A percentile compares a stretch with the other conserved stretches of the same genome.
phyloP scores from a whole-genome alignment of 805 yeast species.

The Ogataea methanolica region DNA sequence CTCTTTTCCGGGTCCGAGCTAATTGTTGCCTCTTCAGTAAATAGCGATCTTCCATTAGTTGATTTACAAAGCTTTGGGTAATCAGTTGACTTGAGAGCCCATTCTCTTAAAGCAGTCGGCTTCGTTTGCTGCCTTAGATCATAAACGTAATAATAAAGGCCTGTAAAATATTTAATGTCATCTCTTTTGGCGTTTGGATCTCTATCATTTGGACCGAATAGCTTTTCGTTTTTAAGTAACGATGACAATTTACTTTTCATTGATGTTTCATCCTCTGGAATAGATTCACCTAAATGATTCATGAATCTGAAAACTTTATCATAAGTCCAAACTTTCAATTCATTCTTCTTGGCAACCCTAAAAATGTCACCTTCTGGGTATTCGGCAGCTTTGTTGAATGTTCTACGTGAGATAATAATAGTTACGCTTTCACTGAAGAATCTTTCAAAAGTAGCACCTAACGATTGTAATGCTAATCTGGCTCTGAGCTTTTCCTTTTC shows the following conservation, averaged over 20 bases:
- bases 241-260: conserved; percentile 41
- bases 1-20: conserved; percentile 20
- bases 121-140: conserved; percentile 74
- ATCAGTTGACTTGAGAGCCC: conserved; percentile 46
- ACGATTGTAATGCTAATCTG: conserved; percentile 30
- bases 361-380: conserved; percentile 61
- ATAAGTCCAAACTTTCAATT: conserved; percentile 81
- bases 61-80: conserved; percentile 59
- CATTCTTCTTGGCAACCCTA: conserved; percentile 52
- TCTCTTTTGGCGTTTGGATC: conserved; percentile 83
- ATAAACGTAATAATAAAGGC: conserved; percentile 70
- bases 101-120: conserved; percentile 80
- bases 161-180: conserved; percentile 76
- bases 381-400: conserved; percentile 34
- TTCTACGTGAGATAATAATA: conserved; percentile 70
- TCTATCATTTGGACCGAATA: conserved; percentile 82
- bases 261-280: conserved; percentile 22
- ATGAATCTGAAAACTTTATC: conserved; percentile 82
- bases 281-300: conserved; percentile 50
- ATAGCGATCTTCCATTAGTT: conserved; percentile 77
- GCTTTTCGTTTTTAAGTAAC: conserved; percentile 76
- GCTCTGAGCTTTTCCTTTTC: conserved; percentile 33
- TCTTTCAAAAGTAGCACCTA: conserved; percentile 54
- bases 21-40: conserved; percentile 51
- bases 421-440: conserved; percentile 64